These are phyloP conservation scores for Coemansia sp. DNA, from an alignment of 192 early-diverging fungal species.

Conservation along the genomic window DNA sequence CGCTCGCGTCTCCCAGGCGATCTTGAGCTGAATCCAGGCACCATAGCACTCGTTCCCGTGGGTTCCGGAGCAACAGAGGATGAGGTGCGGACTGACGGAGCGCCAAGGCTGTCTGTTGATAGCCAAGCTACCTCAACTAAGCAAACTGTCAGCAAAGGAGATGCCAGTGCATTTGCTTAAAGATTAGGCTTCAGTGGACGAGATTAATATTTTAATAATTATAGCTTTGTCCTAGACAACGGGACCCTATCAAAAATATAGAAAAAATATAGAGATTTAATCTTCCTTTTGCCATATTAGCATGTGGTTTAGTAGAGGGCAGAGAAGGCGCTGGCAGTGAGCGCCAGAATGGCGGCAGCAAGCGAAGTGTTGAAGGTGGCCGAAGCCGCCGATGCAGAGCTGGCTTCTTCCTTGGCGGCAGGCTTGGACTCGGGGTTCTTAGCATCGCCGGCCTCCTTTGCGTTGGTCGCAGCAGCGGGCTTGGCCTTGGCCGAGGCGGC, in stretches of 20 bases:
- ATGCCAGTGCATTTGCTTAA: no score
- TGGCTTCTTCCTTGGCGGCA: slow-evolving; percentile 14
- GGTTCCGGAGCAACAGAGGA: neutral
- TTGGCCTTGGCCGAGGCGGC: slow-evolving; percentile 20
- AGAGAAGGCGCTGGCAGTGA: slow-evolving; percentile 18
- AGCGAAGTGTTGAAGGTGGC: slow-evolving; percentile 9
- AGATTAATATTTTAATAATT: no score
- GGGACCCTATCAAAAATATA: no score
- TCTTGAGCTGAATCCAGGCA: slow-evolving; percentile 14
- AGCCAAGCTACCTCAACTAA: no score
- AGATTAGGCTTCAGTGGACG: no score
- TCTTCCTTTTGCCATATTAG: neutral
- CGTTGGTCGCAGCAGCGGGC: slow-evolving; percentile 1
- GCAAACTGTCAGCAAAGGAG: no score
- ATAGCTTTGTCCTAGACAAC: no score
- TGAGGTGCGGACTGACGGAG: neutral
- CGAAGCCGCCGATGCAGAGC: slow-evolving; percentile 1
- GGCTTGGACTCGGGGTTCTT: slow-evolving; percentile 6
- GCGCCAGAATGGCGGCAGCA: slow-evolving; percentile 26
- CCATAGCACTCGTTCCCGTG: no score
- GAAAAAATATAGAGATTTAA: neutral
- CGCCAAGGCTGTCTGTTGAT: no score
- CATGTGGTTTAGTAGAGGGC: slow-evolving; percentile 17
- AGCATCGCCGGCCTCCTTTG: neutral
- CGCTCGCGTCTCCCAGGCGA: slow-evolving; percentile 34